Evolutionary conservation across 2,329 filamentous ascomycete genomes (phyloP).

Genomic region (Xylariaceae sp.): DNA sequence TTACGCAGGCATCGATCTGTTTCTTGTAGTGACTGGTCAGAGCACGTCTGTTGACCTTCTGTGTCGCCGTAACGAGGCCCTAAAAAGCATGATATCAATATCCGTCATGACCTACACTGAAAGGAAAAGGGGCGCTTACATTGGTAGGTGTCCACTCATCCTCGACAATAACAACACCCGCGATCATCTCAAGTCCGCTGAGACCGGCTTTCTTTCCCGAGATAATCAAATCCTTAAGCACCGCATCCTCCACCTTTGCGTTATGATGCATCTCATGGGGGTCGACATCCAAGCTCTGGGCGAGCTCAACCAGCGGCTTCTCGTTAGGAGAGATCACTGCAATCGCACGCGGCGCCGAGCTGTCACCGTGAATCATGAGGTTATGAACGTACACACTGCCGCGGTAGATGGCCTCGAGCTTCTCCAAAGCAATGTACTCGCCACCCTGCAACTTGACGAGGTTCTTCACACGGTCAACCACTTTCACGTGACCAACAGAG

Average conservation of each 20-base stretch:
- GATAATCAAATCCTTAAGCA: conserved; percentile 61
- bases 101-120: not conserved
- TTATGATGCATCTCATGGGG: conserved; percentile 64
- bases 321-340: conserved; percentile 72
- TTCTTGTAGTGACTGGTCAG: conserved; percentile 47
- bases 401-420: conserved; percentile 87
- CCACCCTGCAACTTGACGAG: conserved; percentile 91
- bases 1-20: conserved; percentile 44
- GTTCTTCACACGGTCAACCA: conserved; percentile 98
- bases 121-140: conserved; percentile 47
- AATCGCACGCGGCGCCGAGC: conserved; percentile 69
- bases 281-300: conserved; percentile 55
- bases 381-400: conserved; percentile 73
- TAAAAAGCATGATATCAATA: conserved; percentile 26
- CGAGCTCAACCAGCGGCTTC: conserved; percentile 56
- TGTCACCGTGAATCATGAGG: conserved; percentile 79
- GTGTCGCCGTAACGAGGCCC: conserved; percentile 57
- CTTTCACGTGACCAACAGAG: conserved; percentile 68
- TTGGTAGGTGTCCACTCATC: conserved; percentile 85
- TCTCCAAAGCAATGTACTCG: conserved; percentile 96
- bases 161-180: conserved; percentile 70
- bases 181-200: conserved; percentile 65
- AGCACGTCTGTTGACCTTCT: conserved; percentile 53
- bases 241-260: conserved; percentile 55
- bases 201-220: conserved; percentile 63